Percentiles rank a stretch among this genome's conserved stretches.
Conservation (phyloP, 2,329 filamentous ascomycete species). For the Phialophora macrospora region DNA sequence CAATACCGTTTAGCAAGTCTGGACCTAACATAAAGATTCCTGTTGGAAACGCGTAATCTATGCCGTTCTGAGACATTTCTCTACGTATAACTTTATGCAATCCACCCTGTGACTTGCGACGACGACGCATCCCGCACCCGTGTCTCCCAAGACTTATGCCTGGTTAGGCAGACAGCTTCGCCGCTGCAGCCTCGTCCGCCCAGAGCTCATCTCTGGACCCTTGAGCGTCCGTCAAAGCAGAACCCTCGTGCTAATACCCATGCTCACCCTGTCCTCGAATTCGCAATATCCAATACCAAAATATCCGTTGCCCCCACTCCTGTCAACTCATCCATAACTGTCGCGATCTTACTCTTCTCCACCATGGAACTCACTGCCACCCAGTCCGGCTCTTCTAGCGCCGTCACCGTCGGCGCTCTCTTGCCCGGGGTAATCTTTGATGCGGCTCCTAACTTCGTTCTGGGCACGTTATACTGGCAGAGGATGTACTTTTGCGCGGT, state of each 20-base stretch:
- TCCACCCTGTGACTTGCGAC: neutral
- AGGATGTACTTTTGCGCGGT: slow-evolving; percentile 92
- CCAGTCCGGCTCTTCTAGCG: slow-evolving; percentile 86
- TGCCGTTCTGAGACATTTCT: neutral
- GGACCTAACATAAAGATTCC: neutral
- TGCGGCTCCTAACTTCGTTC: slow-evolving; percentile 68
- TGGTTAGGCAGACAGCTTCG: slow-evolving; percentile 1
- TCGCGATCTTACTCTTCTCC: slow-evolving; percentile 80
- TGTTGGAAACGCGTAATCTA: neutral
- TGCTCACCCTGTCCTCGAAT: slow-evolving; percentile 62
- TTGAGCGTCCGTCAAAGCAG: neutral
- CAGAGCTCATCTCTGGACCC: neutral
- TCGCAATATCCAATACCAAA: slow-evolving; percentile 82
- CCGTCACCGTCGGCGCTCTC: slow-evolving; percentile 88
- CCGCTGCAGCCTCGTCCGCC: neutral
- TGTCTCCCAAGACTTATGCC: neutral
- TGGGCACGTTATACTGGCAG: slow-evolving; percentile 93
- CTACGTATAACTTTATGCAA: neutral
- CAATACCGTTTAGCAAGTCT: neutral
- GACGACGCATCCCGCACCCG: neutral
- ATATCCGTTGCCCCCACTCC: slow-evolving; percentile 82
- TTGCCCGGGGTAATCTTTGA: slow-evolving; percentile 87
- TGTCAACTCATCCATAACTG: slow-evolving; percentile 82
- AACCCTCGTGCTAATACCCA: neutral
- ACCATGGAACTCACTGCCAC: slow-evolving; percentile 96